A percentile compares a stretch with the other conserved stretches of the same genome.
Evolutionary conservation across 306 rosid species (phyloP).

Genomic region (Datisca glomerata): DNA sequence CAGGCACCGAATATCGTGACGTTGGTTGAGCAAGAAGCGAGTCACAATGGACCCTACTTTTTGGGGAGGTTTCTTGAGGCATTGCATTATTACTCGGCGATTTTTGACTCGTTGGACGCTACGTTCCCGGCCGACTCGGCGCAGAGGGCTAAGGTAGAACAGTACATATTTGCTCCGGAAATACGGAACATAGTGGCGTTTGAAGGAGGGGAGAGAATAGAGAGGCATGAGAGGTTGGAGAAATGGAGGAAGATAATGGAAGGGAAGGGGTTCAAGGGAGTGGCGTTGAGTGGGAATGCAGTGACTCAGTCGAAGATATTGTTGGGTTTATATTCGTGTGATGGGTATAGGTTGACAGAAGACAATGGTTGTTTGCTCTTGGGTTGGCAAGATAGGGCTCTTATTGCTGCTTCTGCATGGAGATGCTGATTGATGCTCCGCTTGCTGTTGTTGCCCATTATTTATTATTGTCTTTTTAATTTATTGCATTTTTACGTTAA

Average conservation of each 20-base stretch:
- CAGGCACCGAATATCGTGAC: conserved; percentile 96
- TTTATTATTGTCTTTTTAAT: no score
- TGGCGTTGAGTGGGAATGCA: conserved; percentile 85
- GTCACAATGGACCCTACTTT: conserved; percentile 87
- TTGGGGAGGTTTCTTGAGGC: conserved; percentile 96
- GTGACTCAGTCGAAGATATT: conserved; percentile 84
- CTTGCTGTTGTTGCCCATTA: no score
- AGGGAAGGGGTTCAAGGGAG: conserved; percentile 72
- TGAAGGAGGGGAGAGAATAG: conserved; percentile 86
- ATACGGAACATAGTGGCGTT: conserved; percentile 76
- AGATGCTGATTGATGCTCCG: no score
- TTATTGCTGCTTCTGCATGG: conserved; percentile 99
- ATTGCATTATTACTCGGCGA: conserved; percentile 91
- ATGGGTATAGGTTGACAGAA: conserved; percentile 89
- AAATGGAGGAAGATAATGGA: conserved; percentile 93
- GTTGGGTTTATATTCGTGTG: conserved; percentile 89
- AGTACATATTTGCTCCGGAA: conserved; percentile 81
- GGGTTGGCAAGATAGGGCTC: conserved; percentile 95
- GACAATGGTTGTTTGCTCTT: conserved; percentile 88
- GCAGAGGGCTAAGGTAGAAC: conserved; percentile 92
- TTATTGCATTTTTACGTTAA: no score
- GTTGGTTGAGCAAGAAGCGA: conserved; percentile 87
- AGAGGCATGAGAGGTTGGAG: conserved; percentile 68
- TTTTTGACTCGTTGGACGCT: conserved; percentile 81
- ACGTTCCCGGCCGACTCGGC: conserved; percentile 93